Evolutionary conservation across 768 basidiomycete species (phyloP).

Genomic region (Porphyrellus cyaneotinctus): DNA sequence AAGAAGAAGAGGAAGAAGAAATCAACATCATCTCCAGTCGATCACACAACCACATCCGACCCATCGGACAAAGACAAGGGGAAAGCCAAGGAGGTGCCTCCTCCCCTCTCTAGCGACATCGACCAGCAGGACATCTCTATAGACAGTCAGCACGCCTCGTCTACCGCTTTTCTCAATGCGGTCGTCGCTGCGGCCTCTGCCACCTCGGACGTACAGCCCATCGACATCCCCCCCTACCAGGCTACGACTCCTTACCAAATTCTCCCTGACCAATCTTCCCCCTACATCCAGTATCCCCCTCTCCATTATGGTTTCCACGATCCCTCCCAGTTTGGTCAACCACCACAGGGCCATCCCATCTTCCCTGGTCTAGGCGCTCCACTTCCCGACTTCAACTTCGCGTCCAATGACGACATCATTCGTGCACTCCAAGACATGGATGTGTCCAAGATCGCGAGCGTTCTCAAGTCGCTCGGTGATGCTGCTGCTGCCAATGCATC

Average conservation of each 20-base stretch:
- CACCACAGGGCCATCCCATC: slow-evolving; percentile 28
- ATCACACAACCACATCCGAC: neutral
- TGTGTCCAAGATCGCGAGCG: slow-evolving; percentile 59
- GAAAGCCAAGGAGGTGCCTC: slow-evolving; percentile 32
- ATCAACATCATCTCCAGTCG: neutral
- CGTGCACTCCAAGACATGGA: slow-evolving; percentile 72
- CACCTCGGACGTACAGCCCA: slow-evolving; percentile 35
- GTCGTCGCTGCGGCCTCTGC: slow-evolving; percentile 64
- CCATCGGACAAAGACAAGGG: slow-evolving; percentile 32
- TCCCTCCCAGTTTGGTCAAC: slow-evolving; percentile 24
- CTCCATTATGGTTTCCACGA: slow-evolving; percentile 29
- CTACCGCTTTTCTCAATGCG: slow-evolving; percentile 58
- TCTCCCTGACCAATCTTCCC: slow-evolving; percentile 22
- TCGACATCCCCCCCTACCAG: slow-evolving; percentile 26
- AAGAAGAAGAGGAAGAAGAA: slow-evolving; percentile 36
- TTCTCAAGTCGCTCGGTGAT: slow-evolving; percentile 62
- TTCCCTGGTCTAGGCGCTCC: slow-evolving; percentile 19
- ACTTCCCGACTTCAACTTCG: slow-evolving; percentile 38
- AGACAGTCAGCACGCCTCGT: slow-evolving; percentile 43
- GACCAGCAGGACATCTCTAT: slow-evolving; percentile 17
- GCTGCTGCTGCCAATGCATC: slow-evolving; percentile 44
- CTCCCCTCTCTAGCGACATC: slow-evolving; percentile 28
- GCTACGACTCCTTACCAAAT: slow-evolving; percentile 32
- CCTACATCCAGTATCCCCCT: slow-evolving; percentile 30
- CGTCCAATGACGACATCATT: slow-evolving; percentile 70